Evolutionary conservation across 2,329 filamentous ascomycete genomes (phyloP).

Genomic region (Furcasterigmium furcatum): DNA sequence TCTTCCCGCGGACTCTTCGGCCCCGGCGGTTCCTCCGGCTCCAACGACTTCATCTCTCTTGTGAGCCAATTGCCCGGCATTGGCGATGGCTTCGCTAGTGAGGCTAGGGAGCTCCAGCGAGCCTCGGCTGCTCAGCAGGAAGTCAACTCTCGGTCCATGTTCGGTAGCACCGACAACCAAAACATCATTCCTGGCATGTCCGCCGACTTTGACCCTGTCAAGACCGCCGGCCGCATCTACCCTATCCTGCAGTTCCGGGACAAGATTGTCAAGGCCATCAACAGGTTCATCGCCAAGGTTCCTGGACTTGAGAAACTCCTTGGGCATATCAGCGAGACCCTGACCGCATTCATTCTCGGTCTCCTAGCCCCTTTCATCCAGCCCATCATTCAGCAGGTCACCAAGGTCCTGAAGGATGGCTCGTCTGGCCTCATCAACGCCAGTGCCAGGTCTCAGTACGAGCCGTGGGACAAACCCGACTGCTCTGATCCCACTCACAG

Average conservation of each 20-base stretch:
- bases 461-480: conserved; percentile 73
- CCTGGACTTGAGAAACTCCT: conserved; percentile 87
- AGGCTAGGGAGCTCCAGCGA: conserved; percentile 61
- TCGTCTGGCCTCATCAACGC: conserved; percentile 68
- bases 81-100: conserved; percentile 61
- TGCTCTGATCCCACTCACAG: conserved; percentile 81
- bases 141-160: conserved; percentile 36
- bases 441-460: conserved; percentile 71
- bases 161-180: conserved; percentile 35
- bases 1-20: conserved; percentile 25
- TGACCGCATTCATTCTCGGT: conserved; percentile 89
- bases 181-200: conserved; percentile 73
- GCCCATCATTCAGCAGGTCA: conserved; percentile 85
- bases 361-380: conserved; percentile 88
- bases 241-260: conserved; percentile 93
- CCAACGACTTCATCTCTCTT: conserved; percentile 64
- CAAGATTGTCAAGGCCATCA: conserved; percentile 86
- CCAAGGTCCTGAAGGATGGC: conserved; percentile 79
- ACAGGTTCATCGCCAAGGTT: conserved; percentile 82
- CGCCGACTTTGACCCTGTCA: conserved; percentile 72
- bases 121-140: conserved; percentile 62
- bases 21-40: conserved; percentile 24
- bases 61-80: conserved; percentile 72
- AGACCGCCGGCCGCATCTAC: conserved; percentile 80
- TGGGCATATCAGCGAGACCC: conserved; percentile 88